Base-by-base conservation (phyloP, 805 yeast genomes). In the Groenewaldozyma tartarivorans region DNA sequence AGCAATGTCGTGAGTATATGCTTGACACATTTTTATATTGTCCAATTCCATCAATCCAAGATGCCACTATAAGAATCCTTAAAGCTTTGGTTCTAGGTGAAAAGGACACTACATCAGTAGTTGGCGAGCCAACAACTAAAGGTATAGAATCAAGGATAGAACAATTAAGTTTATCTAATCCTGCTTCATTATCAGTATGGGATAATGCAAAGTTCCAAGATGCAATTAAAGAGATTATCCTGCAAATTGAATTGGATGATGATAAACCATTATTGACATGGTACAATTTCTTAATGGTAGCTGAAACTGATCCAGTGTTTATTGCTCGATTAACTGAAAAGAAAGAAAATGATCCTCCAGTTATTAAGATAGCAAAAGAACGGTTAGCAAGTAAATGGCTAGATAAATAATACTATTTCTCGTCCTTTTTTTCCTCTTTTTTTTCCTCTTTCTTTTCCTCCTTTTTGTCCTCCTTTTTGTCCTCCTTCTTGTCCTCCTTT, bases 1-100 rank as follows among this genome's bases (percentile, higher is more conserved):
- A 24, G 29, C 29, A 24, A 24, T 24, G 29, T 13, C 7, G 29
- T 7, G 63, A 64, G 2, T 83, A 81, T 54, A 62, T 85, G 13
- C 54, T 67, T 19, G 86, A 84, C 53, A 69, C 86, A 0, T 64
- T 90, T 38, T 62, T 66, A 21, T 66, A 72, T 39, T 81, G 90
- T 53, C 88, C 92, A 1, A 75, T 69, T 53, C 75, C 69, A 31
- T 71, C 72, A 31, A 72, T 75, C 18, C 76, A 77, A 49, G 67
- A 79, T 19, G 76, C 76, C 2, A 61, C 77, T 29, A 70, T 85
- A 15, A 75, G 79, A 3, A 75, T 85, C 19, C 68, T 86, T 53
- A 85, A 81, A 56, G 85, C 79, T 49, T 65, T 86, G 13, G 29
- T 24, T 24, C 11, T 24, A 9, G 29, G 29, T 9, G 7, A 13